phyloP scores from a whole-genome alignment of 306 rosid species.

The Citrullus amarus region DNA sequence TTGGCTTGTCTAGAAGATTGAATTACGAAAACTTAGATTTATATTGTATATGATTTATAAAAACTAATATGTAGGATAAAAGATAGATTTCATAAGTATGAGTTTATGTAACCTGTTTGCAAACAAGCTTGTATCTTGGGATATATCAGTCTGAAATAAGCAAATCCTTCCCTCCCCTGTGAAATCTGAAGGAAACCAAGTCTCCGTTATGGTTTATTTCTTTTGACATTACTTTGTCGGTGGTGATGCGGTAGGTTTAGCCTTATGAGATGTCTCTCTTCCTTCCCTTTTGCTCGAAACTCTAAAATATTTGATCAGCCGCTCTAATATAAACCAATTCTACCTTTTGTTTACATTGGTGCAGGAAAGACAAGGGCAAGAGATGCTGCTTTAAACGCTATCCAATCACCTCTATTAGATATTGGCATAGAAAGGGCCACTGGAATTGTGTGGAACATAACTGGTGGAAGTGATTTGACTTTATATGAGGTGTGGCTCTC shows the following conservation, averaged over 20 bases:
- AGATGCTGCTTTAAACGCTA: conserved; percentile 97
- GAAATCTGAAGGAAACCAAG: neutral
- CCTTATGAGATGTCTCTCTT: neutral
- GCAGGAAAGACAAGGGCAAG: conserved; percentile 97
- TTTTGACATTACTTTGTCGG: neutral
- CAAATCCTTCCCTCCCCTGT: neutral
- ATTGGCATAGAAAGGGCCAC: conserved; percentile 98
- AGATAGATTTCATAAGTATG: neutral
- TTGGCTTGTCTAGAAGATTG: neutral
- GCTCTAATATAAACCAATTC: neutral
- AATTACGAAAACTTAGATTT: neutral
- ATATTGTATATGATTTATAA: neutral
- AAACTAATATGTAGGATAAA: neutral
- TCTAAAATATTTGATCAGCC: neutral
- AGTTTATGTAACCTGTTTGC: neutral
- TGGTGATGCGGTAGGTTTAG: neutral
- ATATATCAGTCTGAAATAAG: neutral
- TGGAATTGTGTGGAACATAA: conserved; percentile 99
- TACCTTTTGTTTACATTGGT: conserved; percentile 14
- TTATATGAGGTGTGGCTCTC: conserved; percentile 56
- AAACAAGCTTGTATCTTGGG: neutral
- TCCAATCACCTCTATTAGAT: conserved; percentile 92
- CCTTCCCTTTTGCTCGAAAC: neutral
- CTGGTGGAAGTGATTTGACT: conserved; percentile 97
- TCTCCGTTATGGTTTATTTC: neutral